Evolutionary conservation across 805 yeast species (phyloP), one percentile per base, ranked within the genome.

Genomic region (Candida dendrica): DNA sequence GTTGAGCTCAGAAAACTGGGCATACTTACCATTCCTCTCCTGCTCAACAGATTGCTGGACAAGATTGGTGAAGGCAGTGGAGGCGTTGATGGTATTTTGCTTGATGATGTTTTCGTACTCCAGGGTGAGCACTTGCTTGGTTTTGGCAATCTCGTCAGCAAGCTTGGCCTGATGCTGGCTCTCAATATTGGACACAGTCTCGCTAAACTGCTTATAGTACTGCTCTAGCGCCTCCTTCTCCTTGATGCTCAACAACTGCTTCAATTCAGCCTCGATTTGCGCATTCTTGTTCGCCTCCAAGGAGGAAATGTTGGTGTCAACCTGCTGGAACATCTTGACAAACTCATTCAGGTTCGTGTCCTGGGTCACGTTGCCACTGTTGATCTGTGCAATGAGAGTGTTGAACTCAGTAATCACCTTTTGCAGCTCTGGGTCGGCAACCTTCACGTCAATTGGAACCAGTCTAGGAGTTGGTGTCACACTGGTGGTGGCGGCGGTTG

Each of bases 1-100:
- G 50, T 74, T 68, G 42, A 93, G 71, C 43, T 78, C 75, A 29
- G 73, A 72, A 54, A 93, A 71, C 53, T 82, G 72, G 37, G 83
- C 72, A 53, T 90, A 75, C 58, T 93, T 81, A 22, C 89, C 87
- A 48, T 81, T 71, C 65, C 98, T 81, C 69, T 84, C 95, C 11
- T 60, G 48, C 48, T 83, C 90, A 41, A 90, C 74, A 45, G 74
- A 74, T 42, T 75, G 72, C 37, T 71, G 59, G 38, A 88, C 69
- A 43, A 76, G 67, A 41, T 71, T 66, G 47, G 80, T 75, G 59
- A 85, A 79, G 55, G 77, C 79, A 50, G 80, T 74, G 44, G 87
- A 77, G 51, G 84, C 82, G 50, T 79, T 81, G 39, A 81, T 66
- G 53, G 86, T 76, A 43, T 81, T 77, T 58, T 83, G 69, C 9